A percentile compares a stretch with the other conserved stretches of the same genome.
Conservation (phyloP, 1,139 yeast species). For the Wickerhamomyces sp. region DNA sequence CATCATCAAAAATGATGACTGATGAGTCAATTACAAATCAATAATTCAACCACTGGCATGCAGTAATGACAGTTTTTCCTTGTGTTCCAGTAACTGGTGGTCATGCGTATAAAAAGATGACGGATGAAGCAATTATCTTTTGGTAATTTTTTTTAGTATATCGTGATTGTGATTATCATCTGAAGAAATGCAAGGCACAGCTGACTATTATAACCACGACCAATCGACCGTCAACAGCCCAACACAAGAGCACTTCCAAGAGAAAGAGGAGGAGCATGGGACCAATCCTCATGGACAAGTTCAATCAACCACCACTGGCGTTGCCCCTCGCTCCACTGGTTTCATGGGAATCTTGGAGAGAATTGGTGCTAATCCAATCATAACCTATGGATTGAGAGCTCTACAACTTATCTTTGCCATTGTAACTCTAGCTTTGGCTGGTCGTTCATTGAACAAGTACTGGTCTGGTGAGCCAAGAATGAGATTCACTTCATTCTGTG, state of each 20-base stretch:
- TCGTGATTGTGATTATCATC: too few relatives aligned
- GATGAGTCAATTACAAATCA: background rate
- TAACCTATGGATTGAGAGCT: conserved; percentile 14
- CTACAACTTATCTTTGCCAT: conserved; percentile 11
- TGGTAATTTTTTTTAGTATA: too few relatives aligned
- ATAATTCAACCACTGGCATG: background rate
- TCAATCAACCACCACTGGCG: background rate
- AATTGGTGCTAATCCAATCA: conserved; percentile 5
- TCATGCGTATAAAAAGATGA: too few relatives aligned
- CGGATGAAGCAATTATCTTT: too few relatives aligned
- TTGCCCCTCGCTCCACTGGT: background rate
- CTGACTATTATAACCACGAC: conserved; percentile 11
- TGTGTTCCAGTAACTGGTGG: too few relatives aligned
- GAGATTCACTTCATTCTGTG: conserved; percentile 17
- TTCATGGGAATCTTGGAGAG: conserved; percentile 1
- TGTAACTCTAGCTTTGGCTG: conserved; percentile 15
- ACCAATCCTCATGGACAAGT: background rate
- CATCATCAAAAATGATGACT: background rate
- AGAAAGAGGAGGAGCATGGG: conserved; percentile 7
- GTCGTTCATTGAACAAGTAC: conserved; percentile 12
- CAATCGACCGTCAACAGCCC: conserved; percentile 20
- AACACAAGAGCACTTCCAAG: conserved; percentile 11
- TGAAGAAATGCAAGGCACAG: background rate
- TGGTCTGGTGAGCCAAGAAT: conserved; percentile 16
- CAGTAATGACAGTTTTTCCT: too few relatives aligned